Evolutionary conservation across 176 grass and related monocot species (phyloP), one percentile per base, ranked within the genome.

Genomic region (Bromus sterilis): DNA sequence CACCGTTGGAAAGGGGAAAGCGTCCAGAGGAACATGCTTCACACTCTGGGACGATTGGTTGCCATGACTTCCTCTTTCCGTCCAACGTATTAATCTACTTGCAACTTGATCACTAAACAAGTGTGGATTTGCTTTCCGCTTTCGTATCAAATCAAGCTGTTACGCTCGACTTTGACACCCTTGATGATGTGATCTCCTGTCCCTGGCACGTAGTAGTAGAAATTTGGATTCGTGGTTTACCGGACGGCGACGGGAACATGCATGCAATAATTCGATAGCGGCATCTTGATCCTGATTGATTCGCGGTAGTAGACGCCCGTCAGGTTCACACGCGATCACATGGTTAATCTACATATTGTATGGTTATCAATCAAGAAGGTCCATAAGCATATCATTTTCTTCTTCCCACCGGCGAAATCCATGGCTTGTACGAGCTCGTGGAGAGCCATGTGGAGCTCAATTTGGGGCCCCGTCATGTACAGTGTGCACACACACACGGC

Each of bases 371-470:
- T 56, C 35, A 80, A 42, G 6, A 56, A 11, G 25, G 1, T 28
- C 35, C 29, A 6, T n/a, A n/a, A n/a, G n/a, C n/a, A n/a, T 77
- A 39, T 24, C 18, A 2, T 32, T 24, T 26, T 43, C 3, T 36
- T 21, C 28, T 36, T 16, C 14, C 29, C 53, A 25, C 25, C 48
- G 1, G 79, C 24, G 23, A 71, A 62, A 62, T 77, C 6, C 41
- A 13, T 77, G 84, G 77, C 13, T 25, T 21, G 33, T n/a, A 25
- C n/a, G n/a, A n/a, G 9, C 3, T 24, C 30, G 30, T 7, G 23
- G n/a, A n/a, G 61, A 55, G 23, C 79, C 77, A 86, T 86, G 72
- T 89, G 87, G 62, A 21, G 40, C 30, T 75, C 15, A n/a, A 53
- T 48, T 11, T 29, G 25, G 59, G 59, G 9, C 15, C n/a, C 34